These are phyloP conservation scores for Lachnellula cervina DNA, from an alignment of 2,329 filamentous ascomycete species.

Conservation along the genomic window DNA sequence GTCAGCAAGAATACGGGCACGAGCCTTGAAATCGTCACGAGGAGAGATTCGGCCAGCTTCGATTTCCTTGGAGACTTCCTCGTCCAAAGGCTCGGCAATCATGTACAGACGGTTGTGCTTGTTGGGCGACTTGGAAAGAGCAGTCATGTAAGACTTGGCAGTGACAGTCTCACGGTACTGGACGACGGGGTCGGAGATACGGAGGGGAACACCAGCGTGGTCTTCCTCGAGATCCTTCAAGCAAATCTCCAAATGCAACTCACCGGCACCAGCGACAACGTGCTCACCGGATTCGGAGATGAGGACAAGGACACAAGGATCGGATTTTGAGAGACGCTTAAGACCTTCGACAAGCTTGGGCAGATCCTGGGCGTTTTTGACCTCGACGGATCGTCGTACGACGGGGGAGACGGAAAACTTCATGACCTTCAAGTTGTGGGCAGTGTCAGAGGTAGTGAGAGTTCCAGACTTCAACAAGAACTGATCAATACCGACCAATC, in stretches of 20 bases:
- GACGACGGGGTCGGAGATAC: constrained; percentile 96
- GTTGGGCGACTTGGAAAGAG: constrained; percentile 99
- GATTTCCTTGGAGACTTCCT: constrained; percentile 88
- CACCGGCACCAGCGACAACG: constrained; percentile 97
- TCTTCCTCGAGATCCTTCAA: constrained; percentile 99
- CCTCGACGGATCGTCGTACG: constrained; percentile 96
- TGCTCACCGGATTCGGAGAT: constrained; percentile 95
- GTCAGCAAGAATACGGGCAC: constrained; percentile 92
- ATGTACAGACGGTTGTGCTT: constrained; percentile 99
- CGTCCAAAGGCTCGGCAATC: constrained; percentile 80
- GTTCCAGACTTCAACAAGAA: constrained; percentile 99
- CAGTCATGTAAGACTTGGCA: constrained; percentile 83
- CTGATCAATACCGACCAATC: constrained; percentile 98
- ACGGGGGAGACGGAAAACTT: constrained; percentile 99
- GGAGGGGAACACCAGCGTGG: constrained; percentile 97
- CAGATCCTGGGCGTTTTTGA: constrained; percentile 99
- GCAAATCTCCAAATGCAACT: constrained; percentile 99
- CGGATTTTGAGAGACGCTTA: constrained; percentile 99
- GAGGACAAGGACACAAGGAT: constrained; percentile 91
- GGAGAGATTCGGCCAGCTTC: constrained; percentile 88
- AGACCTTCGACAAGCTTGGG: constrained; percentile 99
- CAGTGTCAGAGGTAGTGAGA: constrained; percentile 91
- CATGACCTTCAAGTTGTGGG: constrained; percentile 99
- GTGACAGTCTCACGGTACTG: constrained; percentile 96
- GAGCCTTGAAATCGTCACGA: constrained; percentile 98